A percentile compares a stretch with the other conserved stretches of the same genome.
Conservation (phyloP, 352 stramenopile species). For the Globisporangium takayamanum region DNA sequence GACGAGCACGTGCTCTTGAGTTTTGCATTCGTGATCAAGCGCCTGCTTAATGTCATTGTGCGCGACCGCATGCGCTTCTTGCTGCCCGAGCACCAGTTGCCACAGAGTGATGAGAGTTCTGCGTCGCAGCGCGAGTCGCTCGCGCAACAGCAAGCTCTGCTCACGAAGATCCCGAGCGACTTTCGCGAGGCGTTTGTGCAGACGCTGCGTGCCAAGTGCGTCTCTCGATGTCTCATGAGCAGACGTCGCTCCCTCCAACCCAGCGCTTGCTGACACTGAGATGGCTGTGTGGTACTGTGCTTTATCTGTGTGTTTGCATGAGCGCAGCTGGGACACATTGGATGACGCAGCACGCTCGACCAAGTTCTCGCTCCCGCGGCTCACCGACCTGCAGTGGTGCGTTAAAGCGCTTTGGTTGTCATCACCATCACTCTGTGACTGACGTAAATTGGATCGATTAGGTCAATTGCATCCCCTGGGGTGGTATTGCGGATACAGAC, state of each 20-base stretch:
- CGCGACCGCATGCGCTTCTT: constrained; percentile 51
- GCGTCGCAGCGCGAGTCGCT: constrained; percentile 26
- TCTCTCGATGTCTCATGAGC: not conserved
- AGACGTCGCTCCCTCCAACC: not conserved
- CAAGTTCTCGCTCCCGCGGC: constrained; percentile 27
- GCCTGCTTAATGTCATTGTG: constrained; percentile 35
- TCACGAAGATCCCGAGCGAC: constrained; percentile 30
- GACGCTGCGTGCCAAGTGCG: constrained; percentile 28
- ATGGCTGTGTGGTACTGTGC: not conserved
- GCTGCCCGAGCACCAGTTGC: constrained; percentile 16
- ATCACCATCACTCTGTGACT: no score
- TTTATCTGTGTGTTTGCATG: not conserved
- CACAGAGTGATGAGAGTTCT: not conserved
- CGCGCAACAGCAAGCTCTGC: constrained; percentile 23
- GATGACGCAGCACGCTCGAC: not conserved
- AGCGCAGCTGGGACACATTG: constrained; percentile 24
- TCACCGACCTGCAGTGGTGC: constrained; percentile 32
- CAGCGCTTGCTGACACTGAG: not conserved
- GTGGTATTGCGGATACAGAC: constrained; percentile 44
- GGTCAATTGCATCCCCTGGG: constrained; percentile 9
- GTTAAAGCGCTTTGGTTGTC: constrained; percentile 1
- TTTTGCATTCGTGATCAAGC: constrained; percentile 28
- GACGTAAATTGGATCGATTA: no score
- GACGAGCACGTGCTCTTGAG: constrained; percentile 36
- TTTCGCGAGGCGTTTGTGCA: constrained; percentile 38